A percentile compares a stretch with the other conserved stretches of the same genome.
These are phyloP conservation scores for Astragalus glycyphyllos DNA, from an alignment of 306 rosid species.

Conservation along the genomic window DNA sequence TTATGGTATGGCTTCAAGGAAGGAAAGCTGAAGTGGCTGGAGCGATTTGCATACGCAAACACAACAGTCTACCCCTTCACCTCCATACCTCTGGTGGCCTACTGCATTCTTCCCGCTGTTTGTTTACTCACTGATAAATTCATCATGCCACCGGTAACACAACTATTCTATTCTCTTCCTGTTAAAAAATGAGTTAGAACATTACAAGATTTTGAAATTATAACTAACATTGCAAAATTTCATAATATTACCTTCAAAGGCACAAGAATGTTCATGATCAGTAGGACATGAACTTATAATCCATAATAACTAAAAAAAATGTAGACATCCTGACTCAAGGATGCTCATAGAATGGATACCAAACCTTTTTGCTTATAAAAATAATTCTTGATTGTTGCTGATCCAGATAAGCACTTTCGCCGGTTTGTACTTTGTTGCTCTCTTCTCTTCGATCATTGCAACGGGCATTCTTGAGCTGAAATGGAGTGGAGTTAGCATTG, in stretches of 20 bases:
- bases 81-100: conserved; percentile 88
- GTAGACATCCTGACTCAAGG: conserved; percentile 20
- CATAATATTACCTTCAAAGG: conserved; percentile 32
- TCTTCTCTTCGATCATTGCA: conserved; percentile 82
- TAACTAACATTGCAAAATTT: conserved; percentile 16
- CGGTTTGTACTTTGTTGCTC: conserved; percentile 77
- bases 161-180: background rate
- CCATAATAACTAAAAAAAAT: background rate
- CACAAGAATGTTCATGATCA: conserved; percentile 32
- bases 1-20: conserved; percentile 90
- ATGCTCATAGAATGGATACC: conserved; percentile 30
- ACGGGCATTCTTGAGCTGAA: conserved; percentile 94
- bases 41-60: conserved; percentile 88
- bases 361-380: conserved; percentile 30
- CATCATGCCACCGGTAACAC: conserved; percentile 93
- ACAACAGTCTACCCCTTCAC: conserved; percentile 98
- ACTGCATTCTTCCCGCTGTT: conserved; percentile 87
- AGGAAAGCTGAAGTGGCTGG: conserved; percentile 94
- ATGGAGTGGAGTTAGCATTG: conserved; percentile 99
- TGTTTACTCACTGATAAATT: conserved; percentile 98
- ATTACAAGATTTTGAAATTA: conserved; percentile 22
- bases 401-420: conserved; percentile 95
- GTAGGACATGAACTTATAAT: background rate
- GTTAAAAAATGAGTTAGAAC: conserved; percentile 19
- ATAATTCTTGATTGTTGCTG: conserved; percentile 36